A percentile compares a stretch with the other conserved stretches of the same genome.
These are phyloP conservation scores for Psidium guajava DNA, from an alignment of 345 rosid species.

Conservation along the genomic window DNA sequence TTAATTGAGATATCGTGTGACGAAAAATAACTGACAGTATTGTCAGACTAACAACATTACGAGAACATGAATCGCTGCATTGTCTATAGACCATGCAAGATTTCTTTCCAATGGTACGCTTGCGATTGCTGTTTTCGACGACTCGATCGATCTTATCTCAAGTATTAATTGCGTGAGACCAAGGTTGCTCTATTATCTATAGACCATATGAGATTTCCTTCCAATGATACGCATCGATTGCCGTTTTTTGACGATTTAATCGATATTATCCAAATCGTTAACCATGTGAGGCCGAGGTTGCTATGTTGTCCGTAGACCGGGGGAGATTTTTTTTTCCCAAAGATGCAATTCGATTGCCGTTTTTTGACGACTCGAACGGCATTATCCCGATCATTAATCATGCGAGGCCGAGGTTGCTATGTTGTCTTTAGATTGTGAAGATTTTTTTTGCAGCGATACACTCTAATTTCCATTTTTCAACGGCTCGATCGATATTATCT, in stretches of 20 bases:
- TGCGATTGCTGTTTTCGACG: no score
- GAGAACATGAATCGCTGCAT: background rate
- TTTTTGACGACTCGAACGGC: background rate
- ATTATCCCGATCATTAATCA: background rate
- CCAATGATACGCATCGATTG: background rate
- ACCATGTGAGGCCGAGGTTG: background rate
- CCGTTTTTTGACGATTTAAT: background rate
- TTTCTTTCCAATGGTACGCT: background rate
- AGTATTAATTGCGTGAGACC: background rate
- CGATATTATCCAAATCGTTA: background rate
- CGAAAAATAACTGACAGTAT: no score
- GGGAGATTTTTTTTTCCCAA: background rate
- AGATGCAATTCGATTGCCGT: background rate
- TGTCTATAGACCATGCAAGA: background rate
- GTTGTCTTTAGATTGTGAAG: background rate
- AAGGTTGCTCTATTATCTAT: background rate
- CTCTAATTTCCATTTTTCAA: background rate
- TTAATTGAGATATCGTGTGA: no score
- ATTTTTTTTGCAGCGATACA: background rate
- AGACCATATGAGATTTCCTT: background rate
- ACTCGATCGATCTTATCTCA: no score
- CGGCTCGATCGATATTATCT: no score
- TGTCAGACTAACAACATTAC: no score
- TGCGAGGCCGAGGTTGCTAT: background rate
- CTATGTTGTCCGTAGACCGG: background rate